Evolutionary conservation across 345 rosid species (phyloP).

Genomic region (Eucalyptus lansdowneana): DNA sequence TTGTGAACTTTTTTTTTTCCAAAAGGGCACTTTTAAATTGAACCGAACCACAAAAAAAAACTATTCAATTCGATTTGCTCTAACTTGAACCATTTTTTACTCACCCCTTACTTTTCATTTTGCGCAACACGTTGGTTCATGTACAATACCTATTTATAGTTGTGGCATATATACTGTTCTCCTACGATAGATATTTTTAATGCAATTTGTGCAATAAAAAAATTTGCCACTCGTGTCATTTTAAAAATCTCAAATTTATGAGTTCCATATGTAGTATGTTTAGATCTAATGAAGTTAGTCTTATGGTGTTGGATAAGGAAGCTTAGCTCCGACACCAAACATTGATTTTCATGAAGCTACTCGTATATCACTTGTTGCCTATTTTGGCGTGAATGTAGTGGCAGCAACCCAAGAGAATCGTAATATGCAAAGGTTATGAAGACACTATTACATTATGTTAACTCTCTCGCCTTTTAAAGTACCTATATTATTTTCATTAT

Average conservation of each 20-base stretch:
- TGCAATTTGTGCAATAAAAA: not conserved
- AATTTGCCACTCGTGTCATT: not conserved
- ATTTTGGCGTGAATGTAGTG: not conserved
- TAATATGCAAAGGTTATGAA: not conserved
- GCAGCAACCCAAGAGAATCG: not conserved
- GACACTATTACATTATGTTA: not conserved
- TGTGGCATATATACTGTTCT: not conserved
- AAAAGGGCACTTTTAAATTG: not conserved
- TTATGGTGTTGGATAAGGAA: not conserved
- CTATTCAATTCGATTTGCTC: not conserved
- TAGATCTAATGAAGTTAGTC: not conserved
- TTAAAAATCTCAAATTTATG: not conserved
- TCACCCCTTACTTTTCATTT: not conserved
- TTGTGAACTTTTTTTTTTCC: no score
- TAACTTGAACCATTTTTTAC: not conserved
- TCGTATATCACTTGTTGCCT: not conserved
- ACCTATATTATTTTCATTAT: not conserved
- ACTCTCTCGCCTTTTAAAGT: not conserved
- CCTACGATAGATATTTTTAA: not conserved
- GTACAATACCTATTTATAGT: no score
- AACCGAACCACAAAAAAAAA: accelerated
- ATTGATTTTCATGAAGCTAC: not conserved
- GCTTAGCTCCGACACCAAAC: not conserved
- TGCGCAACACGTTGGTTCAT: not conserved
- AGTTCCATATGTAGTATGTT: not conserved